Evolutionary conservation across 106 monocot genomes (phyloP), one percentile per base, ranked within the genome.

Genomic region (Amphibolis antarctica): DNA sequence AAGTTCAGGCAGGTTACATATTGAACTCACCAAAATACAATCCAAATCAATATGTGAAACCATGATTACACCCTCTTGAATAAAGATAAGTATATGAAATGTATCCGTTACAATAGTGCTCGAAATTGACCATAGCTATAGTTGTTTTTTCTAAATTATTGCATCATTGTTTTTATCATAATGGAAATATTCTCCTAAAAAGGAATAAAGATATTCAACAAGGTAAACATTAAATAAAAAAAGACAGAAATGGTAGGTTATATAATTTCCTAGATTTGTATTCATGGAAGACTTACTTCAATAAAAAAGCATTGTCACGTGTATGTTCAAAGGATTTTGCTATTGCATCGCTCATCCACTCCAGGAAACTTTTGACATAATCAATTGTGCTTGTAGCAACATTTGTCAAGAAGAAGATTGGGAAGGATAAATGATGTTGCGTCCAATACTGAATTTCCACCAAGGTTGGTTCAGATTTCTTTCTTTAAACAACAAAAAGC

Each of bases 291-390:
- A 74, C 81, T 77, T 79, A 93, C 93, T 74, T 93, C 61, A 93
- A 75, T 13, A 84, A 56, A 65, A 96, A 96, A 63, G 84, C 83
- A 72, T 96, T 96, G 72, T 90, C 86, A 23, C 96, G 81, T 55
- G 84, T 80, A 60, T 90, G 84, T 54, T 86, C 96, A 75, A 96
- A 96, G 26, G 86, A 90, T 58, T 96, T 96, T 57, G 89, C 86
- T 42, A 96, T 96, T 43, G 89, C 82, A 36, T 96, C 96, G 70
- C 71, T 90, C 96, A 96, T 96, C 86, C 86, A 96, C 71, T 96
- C 96, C 55, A 96, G 79, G 71, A 90, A 96, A 74, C 96, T 96
- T 81, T 90, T 96, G 63, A 96, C 84, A 76, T 82, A 96, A 76
- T 96, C 90, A 71, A 96, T 51, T 21, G 96, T 86, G 60, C 96